These are phyloP conservation scores for Thraustochytrium striatum DNA, from an alignment of 352 stramenopile species.

Conservation along the genomic window DNA sequence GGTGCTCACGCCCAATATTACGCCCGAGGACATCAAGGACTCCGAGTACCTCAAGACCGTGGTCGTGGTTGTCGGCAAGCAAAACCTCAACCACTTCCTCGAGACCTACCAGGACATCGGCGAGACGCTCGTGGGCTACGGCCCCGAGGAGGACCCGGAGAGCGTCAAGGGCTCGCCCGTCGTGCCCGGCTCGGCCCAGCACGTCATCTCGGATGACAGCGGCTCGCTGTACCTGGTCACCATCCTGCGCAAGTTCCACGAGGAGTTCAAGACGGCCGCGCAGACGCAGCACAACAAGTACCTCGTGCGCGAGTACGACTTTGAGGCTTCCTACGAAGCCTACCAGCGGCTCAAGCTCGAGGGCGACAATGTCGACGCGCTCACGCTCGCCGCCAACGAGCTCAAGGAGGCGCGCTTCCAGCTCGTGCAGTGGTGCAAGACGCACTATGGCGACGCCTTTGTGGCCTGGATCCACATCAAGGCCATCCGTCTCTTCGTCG, in stretches of 20 bases:
- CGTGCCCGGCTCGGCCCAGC: slow-evolving; percentile 49
- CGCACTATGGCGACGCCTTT: slow-evolving; percentile 95
- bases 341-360: slow-evolving; percentile 67
- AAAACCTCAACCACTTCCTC: slow-evolving; percentile 78
- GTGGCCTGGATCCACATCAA: slow-evolving; percentile 98
- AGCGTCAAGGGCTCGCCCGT: slow-evolving; percentile 88
- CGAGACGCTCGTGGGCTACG: slow-evolving; percentile 69
- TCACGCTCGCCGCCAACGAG: slow-evolving; percentile 48
- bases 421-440: slow-evolving; percentile 94
- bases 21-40: slow-evolving; percentile 74
- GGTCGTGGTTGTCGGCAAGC: slow-evolving; percentile 87
- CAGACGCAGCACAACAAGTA: slow-evolving; percentile 60
- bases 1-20: slow-evolving; percentile 79
- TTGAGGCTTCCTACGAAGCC: slow-evolving; percentile 82
- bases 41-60: slow-evolving; percentile 94
- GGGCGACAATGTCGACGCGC: slow-evolving; percentile 61
- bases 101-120: slow-evolving; percentile 78
- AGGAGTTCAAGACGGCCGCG: slow-evolving; percentile 52
- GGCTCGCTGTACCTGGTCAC: slow-evolving; percentile 87
- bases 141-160: slow-evolving; percentile 77
- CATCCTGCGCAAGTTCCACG: slow-evolving; percentile 90
- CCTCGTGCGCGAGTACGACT: slow-evolving; percentile 78
- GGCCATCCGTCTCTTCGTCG: slow-evolving; percentile 93
- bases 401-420: slow-evolving; percentile 65
- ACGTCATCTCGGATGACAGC: slow-evolving; percentile 84